Base-by-base conservation (phyloP, 2,329 filamentous ascomycete species). In the Colletotrichum sidae region DNA sequence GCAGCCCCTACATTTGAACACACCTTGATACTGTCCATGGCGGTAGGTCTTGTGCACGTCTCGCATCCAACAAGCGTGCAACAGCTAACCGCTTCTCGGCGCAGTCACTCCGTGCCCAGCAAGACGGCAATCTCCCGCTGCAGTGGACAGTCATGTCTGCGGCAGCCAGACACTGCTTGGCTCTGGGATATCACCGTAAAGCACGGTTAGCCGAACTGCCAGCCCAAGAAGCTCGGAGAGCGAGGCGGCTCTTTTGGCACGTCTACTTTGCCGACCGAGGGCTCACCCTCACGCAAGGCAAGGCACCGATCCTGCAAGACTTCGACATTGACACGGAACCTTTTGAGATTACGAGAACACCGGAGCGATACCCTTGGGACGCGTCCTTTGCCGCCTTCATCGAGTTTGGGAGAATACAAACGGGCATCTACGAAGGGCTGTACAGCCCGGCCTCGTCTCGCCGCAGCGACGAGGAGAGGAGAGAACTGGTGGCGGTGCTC, bases 161-260 rank as follows among this genome's bases (percentile, higher is more conserved):
- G 2, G 64, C 68, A 1, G 67, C 69, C 1, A 67, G 67, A 10
- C 69, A 70, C 47, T 69, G 69, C 46, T 56, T 70, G 0, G 64
- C 65, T 8, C 13, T 70, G 4, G 69, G 68, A 15, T 70, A 70
- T n/a, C 62, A 70, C 15, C 46, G 69, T n/a, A 57, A 67, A 34
- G 66, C 54, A n/a, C 57, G 60, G 35, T 41, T 65, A 6, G 59
- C 47, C 2, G 50, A 65, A 5, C 10, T 69, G 9, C 35, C 64
- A 1, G 41, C 56, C 9, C 44, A 65, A 2, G 57, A 67, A 41
- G 55, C 68, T 1, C 53, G 65, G 13, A 55, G 57, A 15, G 64
- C 56, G 35, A 56, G 68, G 6, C 57, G 61, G 1, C 45, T 70
- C 4, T 70, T 70, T 39, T 70, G 69, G 69, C 68, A 70, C 44